Conservation (phyloP, 768 basidiomycete species). For the Mycena chlorophos region DNA sequence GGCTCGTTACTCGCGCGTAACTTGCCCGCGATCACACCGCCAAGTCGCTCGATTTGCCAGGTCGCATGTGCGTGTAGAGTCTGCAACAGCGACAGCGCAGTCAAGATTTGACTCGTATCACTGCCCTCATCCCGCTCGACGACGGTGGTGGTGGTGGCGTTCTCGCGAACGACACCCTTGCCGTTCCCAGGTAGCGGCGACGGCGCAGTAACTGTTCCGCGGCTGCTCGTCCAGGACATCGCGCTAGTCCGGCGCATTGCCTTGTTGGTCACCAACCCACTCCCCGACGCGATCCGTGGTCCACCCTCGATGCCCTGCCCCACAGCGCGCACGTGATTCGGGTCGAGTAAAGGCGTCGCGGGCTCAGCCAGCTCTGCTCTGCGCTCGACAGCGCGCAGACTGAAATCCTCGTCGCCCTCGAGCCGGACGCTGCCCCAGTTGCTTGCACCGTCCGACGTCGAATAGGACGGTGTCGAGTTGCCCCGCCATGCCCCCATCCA, state of each 20-base stretch:
- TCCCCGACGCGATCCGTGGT: slow-evolving; percentile 32
- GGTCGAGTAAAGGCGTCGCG: slow-evolving; percentile 3
- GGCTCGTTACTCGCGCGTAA: slow-evolving; percentile 27
- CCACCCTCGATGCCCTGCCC: slow-evolving; percentile 76
- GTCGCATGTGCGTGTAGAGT: slow-evolving; percentile 67
- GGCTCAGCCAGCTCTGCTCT: not conserved
- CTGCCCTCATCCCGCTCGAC: slow-evolving; percentile 23
- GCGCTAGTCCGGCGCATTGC: slow-evolving; percentile 46
- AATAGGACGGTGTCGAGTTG: slow-evolving; percentile 49
- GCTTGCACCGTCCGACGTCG: slow-evolving; percentile 45
- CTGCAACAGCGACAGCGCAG: slow-evolving; percentile 61
- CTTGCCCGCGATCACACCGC: slow-evolving; percentile 38
- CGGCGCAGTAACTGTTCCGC: slow-evolving; percentile 32
- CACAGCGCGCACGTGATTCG: slow-evolving; percentile 51
- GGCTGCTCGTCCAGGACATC: slow-evolving; percentile 51
- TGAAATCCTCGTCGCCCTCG: slow-evolving; percentile 68
- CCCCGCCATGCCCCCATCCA: slow-evolving; percentile 73
- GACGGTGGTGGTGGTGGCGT: slow-evolving; percentile 3
- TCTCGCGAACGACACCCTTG: slow-evolving; percentile 29
- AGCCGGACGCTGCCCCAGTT: slow-evolving; percentile 61
- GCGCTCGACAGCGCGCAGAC: slow-evolving; percentile 26
- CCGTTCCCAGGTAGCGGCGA: slow-evolving; percentile 15
- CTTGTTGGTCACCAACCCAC: slow-evolving; percentile 35
- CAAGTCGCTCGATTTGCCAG: slow-evolving; percentile 40
- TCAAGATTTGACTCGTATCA: slow-evolving; percentile 35